These are phyloP conservation scores for Balakata baccata DNA, from an alignment of 345 rosid genomes.

Conservation along the genomic window DNA sequence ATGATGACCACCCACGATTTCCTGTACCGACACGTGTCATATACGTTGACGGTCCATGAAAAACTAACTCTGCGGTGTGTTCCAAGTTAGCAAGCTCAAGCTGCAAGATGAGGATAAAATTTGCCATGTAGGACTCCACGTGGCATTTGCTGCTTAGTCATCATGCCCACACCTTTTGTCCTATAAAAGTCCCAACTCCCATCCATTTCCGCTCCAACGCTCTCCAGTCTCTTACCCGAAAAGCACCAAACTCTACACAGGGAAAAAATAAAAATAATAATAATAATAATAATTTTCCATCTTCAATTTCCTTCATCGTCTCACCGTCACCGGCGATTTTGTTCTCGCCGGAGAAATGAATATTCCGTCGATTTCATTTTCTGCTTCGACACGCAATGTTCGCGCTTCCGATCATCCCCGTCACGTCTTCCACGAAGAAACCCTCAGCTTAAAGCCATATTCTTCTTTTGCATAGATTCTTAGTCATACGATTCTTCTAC, in stretches of 20 bases:
- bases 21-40: not conserved
- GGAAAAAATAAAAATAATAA: not conserved
- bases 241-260: not conserved
- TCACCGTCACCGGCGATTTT: slow-evolving; percentile 28
- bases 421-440: slow-evolving; percentile 57
- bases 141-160: slow-evolving; percentile 36
- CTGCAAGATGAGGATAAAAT: slow-evolving; percentile 2
- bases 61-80: not conserved
- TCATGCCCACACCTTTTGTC: slow-evolving; percentile 16
- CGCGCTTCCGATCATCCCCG: slow-evolving; percentile 61
- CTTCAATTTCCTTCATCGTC: not conserved
- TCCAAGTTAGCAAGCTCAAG: slow-evolving; percentile 3
- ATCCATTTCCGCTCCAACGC: slow-evolving; percentile 1
- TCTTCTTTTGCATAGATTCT: not conserved
- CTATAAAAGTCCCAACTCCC: slow-evolving; percentile 41
- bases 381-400: slow-evolving; percentile 35
- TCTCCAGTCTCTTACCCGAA: slow-evolving; percentile 18
- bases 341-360: slow-evolving; percentile 52
- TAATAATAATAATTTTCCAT: no score
- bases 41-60: not conserved
- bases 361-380: slow-evolving; percentile 31
- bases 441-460: not conserved
- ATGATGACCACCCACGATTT: not conserved
- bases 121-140: slow-evolving; percentile 5
- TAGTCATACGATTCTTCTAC: slow-evolving; percentile 7